Conservation (phyloP, 768 basidiomycete genomes). For the Boletus eberwhitei region DNA sequence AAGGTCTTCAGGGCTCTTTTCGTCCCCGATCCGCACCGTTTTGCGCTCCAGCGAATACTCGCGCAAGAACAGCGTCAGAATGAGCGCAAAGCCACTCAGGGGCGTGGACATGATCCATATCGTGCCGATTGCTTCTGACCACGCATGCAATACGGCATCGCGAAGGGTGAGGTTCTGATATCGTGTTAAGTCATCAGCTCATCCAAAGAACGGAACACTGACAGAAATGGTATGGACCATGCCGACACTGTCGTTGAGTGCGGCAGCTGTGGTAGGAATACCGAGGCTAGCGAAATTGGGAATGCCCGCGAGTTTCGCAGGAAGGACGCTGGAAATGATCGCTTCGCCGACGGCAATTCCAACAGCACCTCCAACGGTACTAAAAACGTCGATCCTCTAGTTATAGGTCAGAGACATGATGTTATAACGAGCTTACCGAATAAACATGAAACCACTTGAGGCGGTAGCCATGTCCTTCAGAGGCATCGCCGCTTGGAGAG, state of each 20-base stretch:
- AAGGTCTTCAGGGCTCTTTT: slow-evolving; percentile 26
- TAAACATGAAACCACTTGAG: slow-evolving; percentile 66
- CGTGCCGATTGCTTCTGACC: slow-evolving; percentile 56
- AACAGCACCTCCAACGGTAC: slow-evolving; percentile 72
- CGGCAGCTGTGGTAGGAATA: slow-evolving; percentile 38
- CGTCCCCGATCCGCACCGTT: slow-evolving; percentile 38
- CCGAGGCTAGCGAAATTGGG: slow-evolving; percentile 28
- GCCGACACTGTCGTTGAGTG: slow-evolving; percentile 45
- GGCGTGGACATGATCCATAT: slow-evolving; percentile 70
- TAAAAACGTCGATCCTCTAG: slow-evolving; percentile 23
- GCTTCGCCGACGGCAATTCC: slow-evolving; percentile 73
- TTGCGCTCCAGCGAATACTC: slow-evolving; percentile 58
- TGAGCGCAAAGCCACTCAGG: slow-evolving; percentile 48
- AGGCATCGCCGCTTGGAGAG: slow-evolving; percentile 84
- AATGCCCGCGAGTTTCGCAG: slow-evolving; percentile 32
- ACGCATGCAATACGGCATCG: slow-evolving; percentile 54
- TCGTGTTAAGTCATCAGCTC: not conserved
- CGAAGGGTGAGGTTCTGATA: slow-evolving; percentile 48
- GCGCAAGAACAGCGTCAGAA: slow-evolving; percentile 53
- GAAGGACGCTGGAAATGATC: slow-evolving; percentile 57
- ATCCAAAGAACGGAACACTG: not conserved
- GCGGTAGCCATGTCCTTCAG: slow-evolving; percentile 83
- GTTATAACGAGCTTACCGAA: slow-evolving; percentile 43
- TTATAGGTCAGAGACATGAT: not conserved
- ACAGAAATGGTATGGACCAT: slow-evolving; percentile 35